A percentile compares a stretch with the other conserved stretches of the same genome.
Conservation (phyloP, 495 filamentous ascomycete species). For the Hypoxylon perforatum region DNA sequence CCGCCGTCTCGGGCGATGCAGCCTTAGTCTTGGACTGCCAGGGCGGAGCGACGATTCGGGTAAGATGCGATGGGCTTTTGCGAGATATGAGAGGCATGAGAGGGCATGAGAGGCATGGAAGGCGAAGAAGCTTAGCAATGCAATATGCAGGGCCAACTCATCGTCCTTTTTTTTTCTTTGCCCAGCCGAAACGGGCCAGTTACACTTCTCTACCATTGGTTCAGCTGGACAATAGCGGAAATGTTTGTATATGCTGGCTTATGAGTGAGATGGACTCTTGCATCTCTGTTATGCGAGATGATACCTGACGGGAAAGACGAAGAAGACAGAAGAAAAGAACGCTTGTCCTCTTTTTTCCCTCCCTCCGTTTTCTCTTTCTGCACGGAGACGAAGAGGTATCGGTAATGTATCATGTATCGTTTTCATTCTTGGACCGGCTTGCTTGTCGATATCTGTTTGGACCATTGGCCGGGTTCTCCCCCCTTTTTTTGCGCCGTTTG, state of each 20-base stretch:
- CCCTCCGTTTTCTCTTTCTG: slow-evolving; percentile 1
- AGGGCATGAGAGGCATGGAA: slow-evolving; percentile 32
- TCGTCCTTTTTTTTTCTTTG: slow-evolving; percentile 20
- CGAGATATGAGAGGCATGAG: no score
- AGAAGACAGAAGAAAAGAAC: not conserved
- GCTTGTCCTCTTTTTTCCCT: slow-evolving; percentile 2
- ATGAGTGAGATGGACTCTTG: slow-evolving; percentile 44
- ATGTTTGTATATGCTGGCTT: slow-evolving; percentile 15
- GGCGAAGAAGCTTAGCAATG: slow-evolving; percentile 40
- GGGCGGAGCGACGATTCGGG: slow-evolving; percentile 37
- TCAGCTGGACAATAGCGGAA: slow-evolving; percentile 18
- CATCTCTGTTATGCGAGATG: slow-evolving; percentile 37
- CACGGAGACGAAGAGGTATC: slow-evolving; percentile 2
- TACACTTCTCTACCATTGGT: slow-evolving; percentile 14
- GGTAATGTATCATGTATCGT: slow-evolving; percentile 12
- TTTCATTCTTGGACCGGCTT: slow-evolving; percentile 24
- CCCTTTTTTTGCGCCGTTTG: slow-evolving; percentile 38
- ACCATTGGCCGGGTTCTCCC: slow-evolving; percentile 12
- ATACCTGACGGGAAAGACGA: slow-evolving; percentile 25
- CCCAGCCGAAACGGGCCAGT: slow-evolving; percentile 20
- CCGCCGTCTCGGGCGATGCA: slow-evolving; percentile 42
- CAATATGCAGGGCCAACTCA: slow-evolving; percentile 44
- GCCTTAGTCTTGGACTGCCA: slow-evolving; percentile 32
- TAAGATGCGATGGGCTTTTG: slow-evolving; percentile 37
- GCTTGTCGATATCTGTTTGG: slow-evolving; percentile 38